Conservation (phyloP, 129 eudicot genomes). For the Scalesia atractyloides region DNA sequence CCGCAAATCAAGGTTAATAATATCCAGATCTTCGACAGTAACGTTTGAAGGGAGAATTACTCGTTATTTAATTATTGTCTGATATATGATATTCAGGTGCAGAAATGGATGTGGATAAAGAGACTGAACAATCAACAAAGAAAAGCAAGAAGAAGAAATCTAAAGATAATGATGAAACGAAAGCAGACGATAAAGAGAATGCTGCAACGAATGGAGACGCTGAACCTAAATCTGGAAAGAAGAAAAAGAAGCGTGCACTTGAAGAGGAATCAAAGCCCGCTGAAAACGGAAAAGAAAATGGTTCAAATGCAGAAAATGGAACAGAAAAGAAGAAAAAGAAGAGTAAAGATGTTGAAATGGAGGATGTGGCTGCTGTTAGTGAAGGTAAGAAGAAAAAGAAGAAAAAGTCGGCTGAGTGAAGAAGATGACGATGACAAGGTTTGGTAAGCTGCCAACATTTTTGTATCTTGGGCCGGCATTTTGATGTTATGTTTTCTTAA, state of each 20-base stretch:
- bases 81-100: conserved; percentile 30
- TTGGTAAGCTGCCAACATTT: conserved; percentile 16
- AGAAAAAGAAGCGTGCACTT: conserved; percentile 67
- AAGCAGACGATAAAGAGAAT: conserved; percentile 54
- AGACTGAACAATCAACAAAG: conserved; percentile 44
- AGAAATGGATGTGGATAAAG: conserved; percentile 63
- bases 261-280: conserved; percentile 41
- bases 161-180: conserved; percentile 37
- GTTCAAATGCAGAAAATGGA: conserved; percentile 50
- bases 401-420: conserved; percentile 42
- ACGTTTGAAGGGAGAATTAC: not conserved
- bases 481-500: conserved; percentile 24
- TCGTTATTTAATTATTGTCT: not conserved
- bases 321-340: conserved; percentile 67
- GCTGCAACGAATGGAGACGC: conserved; percentile 58
- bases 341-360: conserved; percentile 51
- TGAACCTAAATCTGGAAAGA: conserved; percentile 56
- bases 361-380: conserved; percentile 44
- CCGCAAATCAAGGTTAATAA: conserved; percentile 53
- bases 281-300: conserved; percentile 35
- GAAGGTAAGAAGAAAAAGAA: conserved; percentile 80
- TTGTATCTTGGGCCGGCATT: conserved; percentile 17
- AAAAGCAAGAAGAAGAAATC: conserved; percentile 88
- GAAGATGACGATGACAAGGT: conserved; percentile 19
- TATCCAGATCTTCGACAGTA: not conserved